Percentiles rank a stretch among this genome's conserved stretches.
These are phyloP conservation scores for Galerina marginata DNA, from an alignment of 768 basidiomycete genomes.

Conservation along the genomic window DNA sequence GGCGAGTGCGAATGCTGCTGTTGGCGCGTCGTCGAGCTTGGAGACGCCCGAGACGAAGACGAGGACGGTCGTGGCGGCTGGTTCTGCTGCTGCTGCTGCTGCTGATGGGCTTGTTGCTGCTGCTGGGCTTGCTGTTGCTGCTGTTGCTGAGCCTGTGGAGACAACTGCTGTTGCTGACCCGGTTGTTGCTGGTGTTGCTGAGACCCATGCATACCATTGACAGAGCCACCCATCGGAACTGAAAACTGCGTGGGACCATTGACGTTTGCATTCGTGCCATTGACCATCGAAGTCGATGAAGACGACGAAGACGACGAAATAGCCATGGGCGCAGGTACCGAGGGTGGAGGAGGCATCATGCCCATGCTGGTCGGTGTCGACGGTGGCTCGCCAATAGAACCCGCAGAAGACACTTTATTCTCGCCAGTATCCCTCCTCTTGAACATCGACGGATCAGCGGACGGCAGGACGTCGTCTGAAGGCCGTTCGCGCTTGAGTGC, in stretches of 20 bases:
- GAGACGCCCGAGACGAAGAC: slow-evolving; percentile 23
- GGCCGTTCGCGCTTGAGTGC: slow-evolving; percentile 68
- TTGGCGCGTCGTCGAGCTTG: slow-evolving; percentile 10
- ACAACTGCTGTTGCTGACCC: neutral
- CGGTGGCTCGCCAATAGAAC: neutral
- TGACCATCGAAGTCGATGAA: neutral
- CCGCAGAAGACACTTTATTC: slow-evolving; percentile 37
- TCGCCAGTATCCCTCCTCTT: slow-evolving; percentile 80
- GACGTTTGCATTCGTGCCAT: neutral
- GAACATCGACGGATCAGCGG: slow-evolving; percentile 39
- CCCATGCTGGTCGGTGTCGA: neutral
- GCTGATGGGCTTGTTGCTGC: slow-evolving; percentile 13
- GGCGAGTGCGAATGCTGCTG: slow-evolving; percentile 5
- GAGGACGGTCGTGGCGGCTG: slow-evolving; percentile 21
- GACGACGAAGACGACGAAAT: neutral
- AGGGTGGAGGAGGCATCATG: slow-evolving; percentile 49
- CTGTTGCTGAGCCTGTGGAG: slow-evolving; percentile 9
- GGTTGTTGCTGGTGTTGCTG: slow-evolving; percentile 11
- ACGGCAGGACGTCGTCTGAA: slow-evolving; percentile 48
- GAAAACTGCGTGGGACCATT: slow-evolving; percentile 33
- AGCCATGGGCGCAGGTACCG: slow-evolving; percentile 32
- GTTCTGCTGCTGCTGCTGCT: slow-evolving; percentile 5
- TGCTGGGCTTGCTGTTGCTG: slow-evolving; percentile 17
- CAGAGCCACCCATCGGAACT: slow-evolving; percentile 25
- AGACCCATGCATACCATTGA: slow-evolving; percentile 22